Evolutionary conservation across 1,284 basidiomycete species (phyloP), one percentile per base, ranked within the genome.

Genomic region (Sphagnurus paluster): DNA sequence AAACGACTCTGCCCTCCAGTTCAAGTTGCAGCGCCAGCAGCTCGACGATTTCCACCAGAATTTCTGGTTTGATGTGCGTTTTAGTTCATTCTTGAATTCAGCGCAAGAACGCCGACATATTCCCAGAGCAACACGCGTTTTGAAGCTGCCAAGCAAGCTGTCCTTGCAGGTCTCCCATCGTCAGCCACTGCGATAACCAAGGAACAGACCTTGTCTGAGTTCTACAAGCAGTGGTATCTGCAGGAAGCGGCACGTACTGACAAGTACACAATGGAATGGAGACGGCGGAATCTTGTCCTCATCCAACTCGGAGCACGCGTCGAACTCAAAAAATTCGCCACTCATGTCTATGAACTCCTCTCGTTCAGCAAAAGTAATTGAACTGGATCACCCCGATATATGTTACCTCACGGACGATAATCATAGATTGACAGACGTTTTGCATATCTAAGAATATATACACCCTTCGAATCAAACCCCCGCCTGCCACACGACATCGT

Each of bases 11-110:
- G 82, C 87, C 45, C 74, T 89, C 41, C 84, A 85, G 58, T 85
- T 76, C 71, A 82, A 79, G 50, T 66, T 89, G 42, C 78, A 82
- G 48, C 71, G 81, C 47, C 80, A 85, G 61, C 79, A 82, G 53
- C 63, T 88, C 14, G 86, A 90, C 57, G 70, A 76, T 13, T 82
- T 84, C 57, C 83, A 89, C 52, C 83, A 90, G 46, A 67, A 74
- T 26, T 90, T 88, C 59, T 90, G 87, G 87, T 65, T 78, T 39
- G 82, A 90, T 46, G 87, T 90, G 57, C 56, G 85, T 73, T 16
- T 33, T 14, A 42, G 23, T 36, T 34, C 23, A 25, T 29, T 34
- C n/a, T 34, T 25, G 16, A 47, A 20, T n/a, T 24, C 26, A 36
- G 2, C 11, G 32, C 5, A 17, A 26, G 23, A 29, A 35, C 21